phyloP scores from a whole-genome alignment of 352 stramenopile genomes.

The Phytophthora crassamura region DNA sequence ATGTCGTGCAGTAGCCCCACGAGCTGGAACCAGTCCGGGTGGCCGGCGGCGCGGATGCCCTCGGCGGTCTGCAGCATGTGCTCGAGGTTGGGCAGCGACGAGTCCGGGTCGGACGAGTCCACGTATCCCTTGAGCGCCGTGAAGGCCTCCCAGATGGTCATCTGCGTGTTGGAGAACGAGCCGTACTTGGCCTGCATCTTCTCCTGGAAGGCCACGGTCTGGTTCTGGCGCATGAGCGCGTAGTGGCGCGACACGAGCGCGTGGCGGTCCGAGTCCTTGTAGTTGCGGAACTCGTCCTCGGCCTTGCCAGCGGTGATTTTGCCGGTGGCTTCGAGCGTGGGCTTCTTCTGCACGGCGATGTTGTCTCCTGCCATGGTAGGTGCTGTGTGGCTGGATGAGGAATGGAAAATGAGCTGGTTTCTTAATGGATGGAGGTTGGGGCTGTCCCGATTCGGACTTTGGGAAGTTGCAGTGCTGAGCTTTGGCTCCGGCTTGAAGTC shows the following conservation, averaged over 20 bases:
- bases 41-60: constrained; percentile 86
- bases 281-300: constrained; percentile 81
- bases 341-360: constrained; percentile 9
- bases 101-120: constrained; percentile 94
- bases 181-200: constrained; percentile 82
- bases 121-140: constrained; percentile 91
- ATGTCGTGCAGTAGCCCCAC: constrained; percentile 94
- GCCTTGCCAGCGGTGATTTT: constrained; percentile 59
- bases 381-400: not conserved
- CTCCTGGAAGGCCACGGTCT: constrained; percentile 72
- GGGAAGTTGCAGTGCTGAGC: constrained; percentile 13
- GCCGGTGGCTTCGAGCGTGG: constrained; percentile 41
- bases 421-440: not conserved
- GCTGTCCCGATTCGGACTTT: not conserved
- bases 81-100: constrained; percentile 89
- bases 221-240: constrained; percentile 75
- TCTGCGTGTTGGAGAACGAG: constrained; percentile 75
- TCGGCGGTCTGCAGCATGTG: constrained; percentile 96
- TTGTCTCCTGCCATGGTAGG: constrained; percentile 20
- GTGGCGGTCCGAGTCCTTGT: constrained; percentile 74
- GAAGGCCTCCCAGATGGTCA: constrained; percentile 94
- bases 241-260: constrained; percentile 80
- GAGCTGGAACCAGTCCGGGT: constrained; percentile 94
- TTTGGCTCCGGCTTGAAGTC: not conserved
- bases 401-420: constrained; percentile 9